These are phyloP conservation scores for Cinnamomum micranthum DNA, from an alignment of 164 flowering plant genomes.

Conservation along the genomic window DNA sequence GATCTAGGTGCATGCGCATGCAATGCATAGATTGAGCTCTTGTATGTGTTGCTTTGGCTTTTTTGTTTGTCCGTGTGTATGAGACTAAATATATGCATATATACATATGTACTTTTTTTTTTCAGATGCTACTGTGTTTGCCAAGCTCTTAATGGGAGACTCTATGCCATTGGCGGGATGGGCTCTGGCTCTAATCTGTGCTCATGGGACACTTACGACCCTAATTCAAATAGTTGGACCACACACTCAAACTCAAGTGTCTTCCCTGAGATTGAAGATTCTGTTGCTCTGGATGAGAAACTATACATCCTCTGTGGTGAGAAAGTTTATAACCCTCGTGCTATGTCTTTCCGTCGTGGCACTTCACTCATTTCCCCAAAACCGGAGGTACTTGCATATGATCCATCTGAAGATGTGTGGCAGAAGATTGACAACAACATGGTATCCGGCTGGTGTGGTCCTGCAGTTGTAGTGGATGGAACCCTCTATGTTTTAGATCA, in stretches of 20 bases:
- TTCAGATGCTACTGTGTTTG: conserved; percentile 69
- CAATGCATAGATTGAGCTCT: not conserved
- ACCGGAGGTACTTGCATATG: conserved; percentile 39
- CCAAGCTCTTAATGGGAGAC: conserved; percentile 52
- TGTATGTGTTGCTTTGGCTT: too few relatives aligned
- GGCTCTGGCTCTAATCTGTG: conserved; percentile 41
- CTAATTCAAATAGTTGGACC: conserved; percentile 38
- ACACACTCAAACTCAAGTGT: conserved; percentile 42
- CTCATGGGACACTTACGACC: conserved; percentile 68
- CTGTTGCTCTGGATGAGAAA: conserved; percentile 59
- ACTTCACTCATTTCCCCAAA: conserved; percentile 33
- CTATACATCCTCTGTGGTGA: conserved; percentile 44
- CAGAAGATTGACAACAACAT: conserved; percentile 45
- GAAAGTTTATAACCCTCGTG: not conserved
- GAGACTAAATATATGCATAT: too few relatives aligned
- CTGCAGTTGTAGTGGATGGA: conserved; percentile 67
- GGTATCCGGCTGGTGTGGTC: conserved; percentile 72
- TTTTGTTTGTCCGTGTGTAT: too few relatives aligned
- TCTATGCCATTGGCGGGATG: conserved; percentile 74
- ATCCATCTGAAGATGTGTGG: conserved; percentile 57
- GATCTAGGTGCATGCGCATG: not conserved
- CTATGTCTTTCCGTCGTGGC: conserved; percentile 17
- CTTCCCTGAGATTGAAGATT: conserved; percentile 58
- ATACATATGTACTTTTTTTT: not conserved
- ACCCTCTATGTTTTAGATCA: conserved; percentile 72